Evolutionary conservation across 331 rosid genomes (phyloP).

Genomic region (Saraca asoca): DNA sequence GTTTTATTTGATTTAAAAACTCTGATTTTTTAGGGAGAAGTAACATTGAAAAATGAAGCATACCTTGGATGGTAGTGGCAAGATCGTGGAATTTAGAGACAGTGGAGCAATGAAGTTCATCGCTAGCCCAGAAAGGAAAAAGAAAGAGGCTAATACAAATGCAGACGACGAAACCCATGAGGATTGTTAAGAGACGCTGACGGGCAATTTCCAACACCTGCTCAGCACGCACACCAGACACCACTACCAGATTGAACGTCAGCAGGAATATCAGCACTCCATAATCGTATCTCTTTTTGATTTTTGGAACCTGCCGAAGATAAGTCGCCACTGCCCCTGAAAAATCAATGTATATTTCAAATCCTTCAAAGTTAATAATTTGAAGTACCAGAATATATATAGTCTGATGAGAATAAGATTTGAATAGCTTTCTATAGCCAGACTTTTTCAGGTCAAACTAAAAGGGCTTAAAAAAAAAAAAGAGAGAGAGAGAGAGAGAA

Average conservation of each 20-base stretch:
- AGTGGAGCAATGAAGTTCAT: conserved; percentile 73
- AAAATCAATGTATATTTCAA: too few relatives aligned
- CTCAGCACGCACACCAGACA: conserved; percentile 61
- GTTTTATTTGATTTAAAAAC: too few relatives aligned
- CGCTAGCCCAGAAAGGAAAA: conserved; percentile 84
- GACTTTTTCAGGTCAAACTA: too few relatives aligned
- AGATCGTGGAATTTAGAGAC: conserved; percentile 55
- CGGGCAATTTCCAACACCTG: conserved; percentile 61
- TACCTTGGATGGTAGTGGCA: conserved; percentile 69
- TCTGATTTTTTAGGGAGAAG: too few relatives aligned
- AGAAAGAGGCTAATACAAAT: conserved; percentile 62
- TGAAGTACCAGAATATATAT: too few relatives aligned
- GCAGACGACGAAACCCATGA: conserved; percentile 66
- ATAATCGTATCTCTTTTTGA: conserved; percentile 82
- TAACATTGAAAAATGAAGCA: too few relatives aligned
- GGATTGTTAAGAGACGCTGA: conserved; percentile 63
- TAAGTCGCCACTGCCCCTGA: conserved; percentile 69
- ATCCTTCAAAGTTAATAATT: too few relatives aligned
- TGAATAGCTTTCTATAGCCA: not conserved
- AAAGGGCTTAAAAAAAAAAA: too few relatives aligned
- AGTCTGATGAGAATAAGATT: not conserved
- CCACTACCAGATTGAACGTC: conserved; percentile 75
- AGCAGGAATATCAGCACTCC: conserved; percentile 70
- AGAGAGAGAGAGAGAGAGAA: too few relatives aligned
- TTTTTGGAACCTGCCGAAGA: conserved; percentile 52